Conservation (phyloP, 176 grass and related monocot genomes). For the Bonia amplexicaulis region DNA sequence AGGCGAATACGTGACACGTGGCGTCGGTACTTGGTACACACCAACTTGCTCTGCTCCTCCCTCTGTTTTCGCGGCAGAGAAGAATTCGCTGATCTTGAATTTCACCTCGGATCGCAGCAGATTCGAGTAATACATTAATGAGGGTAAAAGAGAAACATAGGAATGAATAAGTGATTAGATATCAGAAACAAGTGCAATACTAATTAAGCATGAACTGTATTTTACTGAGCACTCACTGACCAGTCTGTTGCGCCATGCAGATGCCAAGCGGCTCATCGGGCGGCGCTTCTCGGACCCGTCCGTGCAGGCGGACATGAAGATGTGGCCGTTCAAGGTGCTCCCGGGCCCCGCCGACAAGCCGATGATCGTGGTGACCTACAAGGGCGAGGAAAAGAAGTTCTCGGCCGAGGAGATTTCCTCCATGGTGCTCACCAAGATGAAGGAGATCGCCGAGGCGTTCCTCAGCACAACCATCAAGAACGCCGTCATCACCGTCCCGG, state of each 20-base stretch:
- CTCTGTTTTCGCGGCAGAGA: background rate
- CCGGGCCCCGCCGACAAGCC: conserved; percentile 69
- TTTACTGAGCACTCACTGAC: background rate
- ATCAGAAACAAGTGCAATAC: no score
- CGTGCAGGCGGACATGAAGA: conserved; percentile 70
- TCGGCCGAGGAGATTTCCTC: conserved; percentile 80
- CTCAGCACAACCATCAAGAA: conserved; percentile 76
- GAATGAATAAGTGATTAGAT: background rate
- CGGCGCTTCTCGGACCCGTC: conserved; percentile 67
- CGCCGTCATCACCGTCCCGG: conserved; percentile 82
- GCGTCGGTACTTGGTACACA: background rate
- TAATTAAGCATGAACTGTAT: background rate
- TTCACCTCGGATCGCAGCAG: background rate
- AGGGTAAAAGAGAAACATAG: no score
- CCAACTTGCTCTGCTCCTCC: background rate
- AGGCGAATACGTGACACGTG: background rate
- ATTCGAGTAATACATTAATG: background rate
- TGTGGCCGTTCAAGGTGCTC: conserved; percentile 73
- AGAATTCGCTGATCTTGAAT: no score
- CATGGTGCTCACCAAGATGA: conserved; percentile 92
- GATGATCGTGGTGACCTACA: conserved; percentile 65
- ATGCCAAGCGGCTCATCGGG: conserved; percentile 83
- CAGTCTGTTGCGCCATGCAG: conserved; percentile 12
- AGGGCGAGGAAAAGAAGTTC: conserved; percentile 65
- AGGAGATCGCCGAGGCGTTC: conserved; percentile 74